Base-by-base conservation (phyloP, 1,284 basidiomycete genomes). In the Tylopilus orsonianus region DNA sequence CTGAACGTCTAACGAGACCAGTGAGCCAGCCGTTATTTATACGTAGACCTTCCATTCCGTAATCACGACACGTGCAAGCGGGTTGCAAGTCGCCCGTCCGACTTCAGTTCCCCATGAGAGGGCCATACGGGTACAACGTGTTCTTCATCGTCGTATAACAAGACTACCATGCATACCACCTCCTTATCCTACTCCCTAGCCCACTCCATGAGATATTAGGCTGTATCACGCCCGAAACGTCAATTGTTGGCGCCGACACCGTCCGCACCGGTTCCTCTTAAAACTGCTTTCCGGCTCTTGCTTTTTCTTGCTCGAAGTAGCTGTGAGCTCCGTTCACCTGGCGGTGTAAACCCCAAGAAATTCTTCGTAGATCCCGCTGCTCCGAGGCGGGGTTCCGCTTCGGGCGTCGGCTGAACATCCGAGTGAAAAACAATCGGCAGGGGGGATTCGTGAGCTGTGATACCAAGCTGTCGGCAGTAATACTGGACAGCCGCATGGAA, bases 401-500 rank as follows among this genome's bases (percentile, higher is more conserved):
- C 54, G 3, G 68, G 62, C 16, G 56, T 49, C 4, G 57, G 64
- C 39, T 68, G 62, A 7, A 67, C 66, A 16, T 71, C 65, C 1
- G 67, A 60, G 48, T 80, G 72, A 30, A 73, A 81, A 23, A 74
- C 70, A 54, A 89, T 60, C 5, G 85, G 81, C 40, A 83, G 61
- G 8, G 83, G 74, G 3, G 86, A 75, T 59, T 79, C 75, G 62
- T 72, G 74, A 55, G 77, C 79, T 22, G 69, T 69, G 58, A 90
- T 87, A 30, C 78, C 83, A 8, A 89, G 76, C 60, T 86, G 78
- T 44, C 72, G 75, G 57, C 78, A 83, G 64, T 84, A 88, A 59
- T 84, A 77, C 55, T 87, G 80, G 20, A 81, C 81, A 2, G 87
- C 87, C 5, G 84, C 84, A 59, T 87, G 80, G 72, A 90, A 90